Percentiles rank a stretch among this genome's conserved stretches.
phyloP scores from a whole-genome alignment of 495 filamentous ascomycete species.

The Aspergillus egyptiacus region DNA sequence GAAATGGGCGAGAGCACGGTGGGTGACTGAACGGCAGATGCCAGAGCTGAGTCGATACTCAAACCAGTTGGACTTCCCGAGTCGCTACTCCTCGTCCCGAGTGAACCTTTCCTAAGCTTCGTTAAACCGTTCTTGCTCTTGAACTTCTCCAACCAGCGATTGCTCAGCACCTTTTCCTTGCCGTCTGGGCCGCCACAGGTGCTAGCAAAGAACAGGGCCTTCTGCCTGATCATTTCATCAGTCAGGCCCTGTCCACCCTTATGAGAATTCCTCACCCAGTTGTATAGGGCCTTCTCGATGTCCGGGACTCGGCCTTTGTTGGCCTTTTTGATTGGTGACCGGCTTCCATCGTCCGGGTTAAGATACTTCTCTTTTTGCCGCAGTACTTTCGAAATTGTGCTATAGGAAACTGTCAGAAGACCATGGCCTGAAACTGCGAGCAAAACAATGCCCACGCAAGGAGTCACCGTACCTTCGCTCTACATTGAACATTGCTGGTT shows the following conservation, averaged over 20 bases:
- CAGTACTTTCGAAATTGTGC: constrained; percentile 96
- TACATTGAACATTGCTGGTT: constrained; percentile 82
- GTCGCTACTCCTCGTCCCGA: constrained; percentile 54
- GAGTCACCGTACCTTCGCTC: constrained; percentile 76
- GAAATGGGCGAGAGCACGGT: constrained; percentile 67
- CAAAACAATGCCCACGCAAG: neutral
- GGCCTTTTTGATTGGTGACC: constrained; percentile 79
- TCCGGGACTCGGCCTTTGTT: constrained; percentile 94
- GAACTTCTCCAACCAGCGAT: constrained; percentile 91
- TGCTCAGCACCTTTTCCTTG: constrained; percentile 66
- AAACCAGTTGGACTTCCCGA: constrained; percentile 37
- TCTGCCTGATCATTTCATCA: constrained; percentile 82
- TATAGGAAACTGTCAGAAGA: constrained; percentile 37
- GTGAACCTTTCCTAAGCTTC: constrained; percentile 63
- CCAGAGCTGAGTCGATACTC: constrained; percentile 45
- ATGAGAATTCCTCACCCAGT: constrained; percentile 79
- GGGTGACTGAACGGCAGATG: constrained; percentile 60
- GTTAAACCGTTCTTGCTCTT: constrained; percentile 84
- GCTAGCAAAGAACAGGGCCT: constrained; percentile 78
- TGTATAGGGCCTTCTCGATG: constrained; percentile 88
- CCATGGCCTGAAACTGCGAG: neutral
- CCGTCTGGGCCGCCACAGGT: constrained; percentile 70
- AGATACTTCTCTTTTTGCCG: constrained; percentile 97
- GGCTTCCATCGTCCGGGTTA: constrained; percentile 75
- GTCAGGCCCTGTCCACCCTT: constrained; percentile 68